These are phyloP conservation scores for Thermomucor indicae-seudaticae DNA, from an alignment of 371 early-diverging fungal genomes.

Conservation along the genomic window DNA sequence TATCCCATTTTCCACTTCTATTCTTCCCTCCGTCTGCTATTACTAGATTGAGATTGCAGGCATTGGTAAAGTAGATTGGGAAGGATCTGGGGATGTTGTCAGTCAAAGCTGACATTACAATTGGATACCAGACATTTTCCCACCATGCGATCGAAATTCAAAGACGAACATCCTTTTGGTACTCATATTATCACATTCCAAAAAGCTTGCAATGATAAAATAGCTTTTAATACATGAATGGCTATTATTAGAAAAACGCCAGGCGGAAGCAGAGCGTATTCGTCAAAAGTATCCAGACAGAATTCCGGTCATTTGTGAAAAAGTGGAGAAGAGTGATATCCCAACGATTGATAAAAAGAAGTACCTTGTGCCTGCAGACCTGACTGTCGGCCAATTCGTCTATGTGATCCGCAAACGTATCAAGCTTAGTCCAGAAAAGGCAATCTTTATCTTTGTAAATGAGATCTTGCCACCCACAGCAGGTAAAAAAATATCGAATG, in stretches of 20 bases:
- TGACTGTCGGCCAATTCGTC: constrained; percentile 96
- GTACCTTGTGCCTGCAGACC: constrained; percentile 93
- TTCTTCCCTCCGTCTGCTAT: too few relatives aligned
- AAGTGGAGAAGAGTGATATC: constrained; percentile 94
- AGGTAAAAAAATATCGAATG: constrained; percentile 17
- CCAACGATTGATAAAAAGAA: constrained; percentile 97
- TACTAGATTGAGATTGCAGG: too few relatives aligned
- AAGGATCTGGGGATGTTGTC: too few relatives aligned
- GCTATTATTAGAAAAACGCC: constrained; percentile 97
- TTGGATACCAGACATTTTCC: background rate
- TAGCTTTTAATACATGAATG: too few relatives aligned
- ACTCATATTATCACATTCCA: too few relatives aligned
- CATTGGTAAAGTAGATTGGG: too few relatives aligned
- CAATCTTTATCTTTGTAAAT: constrained; percentile 97
- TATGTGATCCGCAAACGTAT: constrained; percentile 94
- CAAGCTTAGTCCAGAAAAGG: constrained; percentile 92
- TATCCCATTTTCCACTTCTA: too few relatives aligned
- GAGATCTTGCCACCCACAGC: constrained; percentile 90
- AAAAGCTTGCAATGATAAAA: too few relatives aligned
- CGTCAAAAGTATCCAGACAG: constrained; percentile 96
- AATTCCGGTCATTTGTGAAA: constrained; percentile 95
- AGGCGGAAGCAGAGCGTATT: constrained; percentile 95
- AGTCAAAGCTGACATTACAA: too few relatives aligned
- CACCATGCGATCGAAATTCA: constrained; percentile 86
- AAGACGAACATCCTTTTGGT: constrained; percentile 97